Evolutionary conservation across 2,329 filamentous ascomycete species (phyloP).

Genomic region (Lanzia echinophila): DNA sequence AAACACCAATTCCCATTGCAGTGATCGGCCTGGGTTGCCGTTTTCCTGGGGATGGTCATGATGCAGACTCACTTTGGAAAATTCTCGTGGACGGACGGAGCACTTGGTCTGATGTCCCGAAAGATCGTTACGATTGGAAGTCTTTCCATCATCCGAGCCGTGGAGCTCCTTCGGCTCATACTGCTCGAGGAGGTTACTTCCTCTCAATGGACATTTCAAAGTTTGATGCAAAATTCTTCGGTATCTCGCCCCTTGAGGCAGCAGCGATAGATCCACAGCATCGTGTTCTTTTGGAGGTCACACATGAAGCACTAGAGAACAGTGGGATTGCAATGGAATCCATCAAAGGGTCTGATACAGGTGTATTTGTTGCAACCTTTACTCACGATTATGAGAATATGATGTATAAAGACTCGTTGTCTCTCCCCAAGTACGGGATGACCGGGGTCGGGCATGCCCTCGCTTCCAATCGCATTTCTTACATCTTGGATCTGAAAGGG

Average conservation of each 20-base stretch:
- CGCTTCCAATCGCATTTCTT: conserved; percentile 35
- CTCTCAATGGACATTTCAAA: background rate
- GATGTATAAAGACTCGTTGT: conserved; percentile 14
- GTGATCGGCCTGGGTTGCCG: background rate
- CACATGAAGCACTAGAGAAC: conserved; percentile 6
- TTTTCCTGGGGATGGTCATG: background rate
- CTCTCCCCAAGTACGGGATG: background rate
- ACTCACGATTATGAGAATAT: conserved; percentile 15
- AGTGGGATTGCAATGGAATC: background rate
- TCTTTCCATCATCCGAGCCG: background rate
- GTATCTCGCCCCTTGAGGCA: background rate
- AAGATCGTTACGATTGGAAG: conserved; percentile 47
- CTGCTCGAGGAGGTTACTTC: background rate
- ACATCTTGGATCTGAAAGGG: conserved; percentile 35
- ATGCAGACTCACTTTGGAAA: conserved; percentile 28
- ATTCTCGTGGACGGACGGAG: conserved; percentile 66
- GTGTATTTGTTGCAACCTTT: conserved; percentile 7
- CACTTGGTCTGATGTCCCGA: conserved; percentile 53
- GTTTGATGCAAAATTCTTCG: conserved; percentile 4
- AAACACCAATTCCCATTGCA: conserved; percentile 15
- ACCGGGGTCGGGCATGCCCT: conserved; percentile 30
- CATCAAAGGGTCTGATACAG: conserved; percentile 6
- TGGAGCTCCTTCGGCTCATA: background rate
- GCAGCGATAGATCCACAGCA: conserved; percentile 9
- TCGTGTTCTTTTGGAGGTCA: background rate